Evolutionary conservation across 192 early-diverging fungal species (phyloP).

Genomic region (Umbelopsis isabellina): DNA sequence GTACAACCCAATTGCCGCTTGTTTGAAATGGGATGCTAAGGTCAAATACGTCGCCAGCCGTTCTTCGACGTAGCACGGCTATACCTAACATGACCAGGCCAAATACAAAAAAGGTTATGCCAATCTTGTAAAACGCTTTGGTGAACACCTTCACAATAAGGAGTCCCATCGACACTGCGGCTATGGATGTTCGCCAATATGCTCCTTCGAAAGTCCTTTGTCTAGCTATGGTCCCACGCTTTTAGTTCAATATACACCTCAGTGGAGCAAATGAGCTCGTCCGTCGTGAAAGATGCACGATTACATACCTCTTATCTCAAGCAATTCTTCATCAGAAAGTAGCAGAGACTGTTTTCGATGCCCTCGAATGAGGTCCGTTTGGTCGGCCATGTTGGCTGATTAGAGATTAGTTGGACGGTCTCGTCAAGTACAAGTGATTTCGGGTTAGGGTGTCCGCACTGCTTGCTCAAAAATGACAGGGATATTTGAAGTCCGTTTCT

Average conservation of each 20-base stretch:
- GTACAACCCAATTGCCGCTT: constrained; percentile 54
- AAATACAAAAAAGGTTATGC: constrained; percentile 59
- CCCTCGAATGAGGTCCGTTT: constrained; percentile 46
- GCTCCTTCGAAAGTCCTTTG: constrained; percentile 66
- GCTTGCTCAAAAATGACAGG: no score
- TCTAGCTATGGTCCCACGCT: constrained; percentile 37
- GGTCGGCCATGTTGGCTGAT: constrained; percentile 15
- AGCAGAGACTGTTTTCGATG: constrained; percentile 49
- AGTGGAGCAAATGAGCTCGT: background rate
- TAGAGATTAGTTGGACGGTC: background rate
- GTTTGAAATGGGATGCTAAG: constrained; percentile 54
- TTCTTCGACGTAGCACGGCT: constrained; percentile 45
- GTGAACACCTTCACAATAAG: constrained; percentile 60
- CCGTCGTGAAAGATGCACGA: background rate
- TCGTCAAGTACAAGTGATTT: no score
- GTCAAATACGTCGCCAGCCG: constrained; percentile 59
- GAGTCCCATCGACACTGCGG: constrained; percentile 56
- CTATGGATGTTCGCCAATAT: constrained; percentile 60
- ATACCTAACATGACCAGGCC: constrained; percentile 53
- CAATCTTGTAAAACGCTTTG: constrained; percentile 56
- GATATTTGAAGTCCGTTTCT: no score
- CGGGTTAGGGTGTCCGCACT: no score
- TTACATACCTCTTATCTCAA: constrained; percentile 51
- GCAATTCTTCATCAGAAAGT: constrained; percentile 51
- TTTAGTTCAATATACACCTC: constrained; percentile 1